A percentile compares a stretch with the other conserved stretches of the same genome.
phyloP scores from a whole-genome alignment of 2,329 filamentous ascomycete genomes.

The Aspergillus glaucus region DNA sequence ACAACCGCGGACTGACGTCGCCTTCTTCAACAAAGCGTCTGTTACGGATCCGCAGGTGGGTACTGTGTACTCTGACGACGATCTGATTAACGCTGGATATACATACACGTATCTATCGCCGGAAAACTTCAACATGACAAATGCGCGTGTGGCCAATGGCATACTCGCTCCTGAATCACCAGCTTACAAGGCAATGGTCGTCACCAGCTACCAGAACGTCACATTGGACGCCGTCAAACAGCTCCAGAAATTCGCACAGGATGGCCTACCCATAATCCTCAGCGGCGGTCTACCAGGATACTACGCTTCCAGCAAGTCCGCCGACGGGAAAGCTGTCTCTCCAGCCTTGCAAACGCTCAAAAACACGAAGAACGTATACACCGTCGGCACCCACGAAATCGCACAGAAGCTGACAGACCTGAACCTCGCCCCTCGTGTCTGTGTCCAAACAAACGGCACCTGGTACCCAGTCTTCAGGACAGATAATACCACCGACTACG shows the following conservation, averaged over 20 bases:
- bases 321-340: constrained; percentile 15
- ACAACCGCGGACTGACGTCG: constrained; percentile 36
- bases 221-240: constrained; percentile 7
- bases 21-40: constrained; percentile 31
- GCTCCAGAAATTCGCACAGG: constrained; percentile 8
- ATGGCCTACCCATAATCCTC: constrained; percentile 37
- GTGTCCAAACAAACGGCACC: constrained; percentile 19
- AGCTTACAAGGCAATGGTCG: constrained; percentile 19
- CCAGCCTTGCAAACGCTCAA: constrained; percentile 6
- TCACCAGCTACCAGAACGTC: constrained; percentile 10
- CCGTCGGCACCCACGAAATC: constrained; percentile 22
- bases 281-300: constrained; percentile 27
- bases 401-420: constrained; percentile 25
- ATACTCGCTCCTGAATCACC: constrained; percentile 19
- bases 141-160: constrained; percentile 31
- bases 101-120: constrained; percentile 43
- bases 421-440: constrained; percentile 26
- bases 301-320: constrained; percentile 12
- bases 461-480: constrained; percentile 20
- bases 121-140: constrained; percentile 38
- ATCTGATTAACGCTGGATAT: constrained; percentile 21
- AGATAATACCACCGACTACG: background rate
- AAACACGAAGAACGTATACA: constrained; percentile 30
- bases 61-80: background rate
- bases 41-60: constrained; percentile 6